phyloP scores from a whole-genome alignment of 1,284 basidiomycete genomes.

The Heterobasidion occidentale region DNA sequence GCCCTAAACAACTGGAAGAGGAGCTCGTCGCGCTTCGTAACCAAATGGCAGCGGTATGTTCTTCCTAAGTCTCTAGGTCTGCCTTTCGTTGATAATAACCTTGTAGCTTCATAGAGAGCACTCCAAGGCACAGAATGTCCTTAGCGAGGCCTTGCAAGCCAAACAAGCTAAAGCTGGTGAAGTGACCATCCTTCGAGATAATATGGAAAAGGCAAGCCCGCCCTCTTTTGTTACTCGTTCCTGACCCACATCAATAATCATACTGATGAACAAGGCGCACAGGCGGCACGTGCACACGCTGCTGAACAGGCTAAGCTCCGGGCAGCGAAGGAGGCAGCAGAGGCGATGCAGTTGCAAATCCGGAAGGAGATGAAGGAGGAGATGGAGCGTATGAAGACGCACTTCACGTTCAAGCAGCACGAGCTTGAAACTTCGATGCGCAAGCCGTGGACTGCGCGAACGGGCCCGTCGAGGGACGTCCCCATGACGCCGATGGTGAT shows the following conservation, averaged over 20 bases:
- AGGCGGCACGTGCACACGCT: constrained; percentile 54
- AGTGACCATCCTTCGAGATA: constrained; percentile 48
- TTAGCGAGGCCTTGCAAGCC: constrained; percentile 37
- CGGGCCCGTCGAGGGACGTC: constrained; percentile 1
- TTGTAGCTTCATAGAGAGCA: constrained; percentile 45
- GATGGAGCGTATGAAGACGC: constrained; percentile 61
- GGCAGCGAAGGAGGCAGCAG: constrained; percentile 34
- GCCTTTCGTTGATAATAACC: constrained; percentile 4
- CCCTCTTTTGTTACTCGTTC: neutral
- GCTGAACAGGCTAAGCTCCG: constrained; percentile 50
- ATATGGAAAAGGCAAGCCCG: constrained; percentile 43
- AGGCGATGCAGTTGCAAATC: constrained; percentile 41
- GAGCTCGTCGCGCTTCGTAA: neutral
- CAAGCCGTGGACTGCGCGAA: constrained; percentile 39
- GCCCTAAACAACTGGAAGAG: neutral
- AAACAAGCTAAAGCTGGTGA: constrained; percentile 55
- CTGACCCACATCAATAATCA: too few species aligned
- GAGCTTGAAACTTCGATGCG: constrained; percentile 55
- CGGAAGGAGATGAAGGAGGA: constrained; percentile 59
- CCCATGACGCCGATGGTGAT: constrained; percentile 16
- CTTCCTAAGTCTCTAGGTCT: neutral
- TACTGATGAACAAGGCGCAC: constrained; percentile 1
- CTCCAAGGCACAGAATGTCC: constrained; percentile 29
- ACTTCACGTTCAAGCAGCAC: constrained; percentile 69
- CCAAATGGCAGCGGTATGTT: constrained; percentile 9